Conservation (phyloP, 495 filamentous ascomycete genomes). For the Aspergillus bertholletiae region DNA sequence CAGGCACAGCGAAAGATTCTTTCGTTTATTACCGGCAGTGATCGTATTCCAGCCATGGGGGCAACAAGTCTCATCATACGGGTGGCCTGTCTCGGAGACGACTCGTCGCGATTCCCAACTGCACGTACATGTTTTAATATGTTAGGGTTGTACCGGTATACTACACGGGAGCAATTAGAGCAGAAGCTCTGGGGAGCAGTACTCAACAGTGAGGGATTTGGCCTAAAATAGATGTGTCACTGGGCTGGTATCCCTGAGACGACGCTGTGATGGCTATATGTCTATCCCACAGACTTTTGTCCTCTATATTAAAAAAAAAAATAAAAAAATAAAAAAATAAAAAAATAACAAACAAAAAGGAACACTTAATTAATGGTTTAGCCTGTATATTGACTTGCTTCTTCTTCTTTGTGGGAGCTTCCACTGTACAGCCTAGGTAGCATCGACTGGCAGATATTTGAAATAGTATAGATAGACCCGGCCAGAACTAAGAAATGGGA, state of each 20-base stretch:
- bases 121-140: constrained; percentile 93
- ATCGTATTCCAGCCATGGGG: constrained; percentile 89
- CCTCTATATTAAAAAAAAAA: not conserved
- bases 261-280: not conserved
- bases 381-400: not conserved
- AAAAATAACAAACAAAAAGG: too few relatives aligned
- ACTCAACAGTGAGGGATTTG: constrained; percentile 89
- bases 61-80: constrained; percentile 76
- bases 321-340: too few relatives aligned
- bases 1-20: constrained; percentile 73
- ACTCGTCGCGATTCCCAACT: constrained; percentile 71
- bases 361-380: not conserved
- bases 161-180: constrained; percentile 61
- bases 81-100: constrained; percentile 71
- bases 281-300: not conserved
- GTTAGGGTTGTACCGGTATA: constrained; percentile 72
- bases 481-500: not conserved
- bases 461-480: not conserved
- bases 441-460: not conserved
- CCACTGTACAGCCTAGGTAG: not conserved
- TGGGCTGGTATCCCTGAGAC: not conserved
- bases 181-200: constrained; percentile 81
- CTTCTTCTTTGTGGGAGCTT: not conserved
- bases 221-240: constrained; percentile 62
- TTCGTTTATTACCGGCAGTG: constrained; percentile 89